Evolutionary conservation across 352 stramenopile species (phyloP).

Genomic region (Pythium brassicae): DNA sequence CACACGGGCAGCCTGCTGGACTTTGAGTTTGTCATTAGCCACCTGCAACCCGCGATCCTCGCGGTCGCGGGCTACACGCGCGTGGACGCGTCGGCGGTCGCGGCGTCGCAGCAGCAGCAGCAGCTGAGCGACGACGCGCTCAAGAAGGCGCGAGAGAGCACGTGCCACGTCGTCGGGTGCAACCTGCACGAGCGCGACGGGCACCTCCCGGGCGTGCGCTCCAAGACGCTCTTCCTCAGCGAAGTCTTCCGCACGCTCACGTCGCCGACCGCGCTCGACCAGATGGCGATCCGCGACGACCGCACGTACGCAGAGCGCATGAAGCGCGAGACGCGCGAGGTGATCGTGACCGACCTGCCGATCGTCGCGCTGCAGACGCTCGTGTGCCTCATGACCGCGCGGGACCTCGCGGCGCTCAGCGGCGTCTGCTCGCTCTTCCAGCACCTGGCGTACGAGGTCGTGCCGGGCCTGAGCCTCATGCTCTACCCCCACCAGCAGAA

Average conservation of each 20-base stretch:
- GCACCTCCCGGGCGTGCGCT: constrained; percentile 3
- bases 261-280: constrained; percentile 43
- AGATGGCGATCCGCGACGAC: constrained; percentile 72
- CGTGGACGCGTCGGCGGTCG: constrained; percentile 1
- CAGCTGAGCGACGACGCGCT: constrained; percentile 12
- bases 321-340: constrained; percentile 18
- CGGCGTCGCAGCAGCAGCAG: background rate
- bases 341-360: constrained; percentile 69
- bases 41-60: constrained; percentile 47
- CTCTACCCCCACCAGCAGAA: constrained; percentile 73
- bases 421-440: constrained; percentile 71
- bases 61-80: constrained; percentile 23
- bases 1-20: constrained; percentile 21
- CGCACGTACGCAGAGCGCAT: constrained; percentile 53
- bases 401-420: constrained; percentile 54
- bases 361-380: constrained; percentile 50
- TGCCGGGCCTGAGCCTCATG: constrained; percentile 64
- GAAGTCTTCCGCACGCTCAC: constrained; percentile 71
- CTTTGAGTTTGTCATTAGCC: constrained; percentile 55
- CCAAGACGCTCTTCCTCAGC: constrained; percentile 38
- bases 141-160: constrained; percentile 31
- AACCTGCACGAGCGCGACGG: constrained; percentile 32
- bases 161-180: constrained; percentile 67
- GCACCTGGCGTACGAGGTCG: constrained; percentile 80
- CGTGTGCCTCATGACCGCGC: constrained; percentile 54